Evolutionary conservation across 306 rosid species (phyloP).

Genomic region (Cicer pinnatifidum): DNA sequence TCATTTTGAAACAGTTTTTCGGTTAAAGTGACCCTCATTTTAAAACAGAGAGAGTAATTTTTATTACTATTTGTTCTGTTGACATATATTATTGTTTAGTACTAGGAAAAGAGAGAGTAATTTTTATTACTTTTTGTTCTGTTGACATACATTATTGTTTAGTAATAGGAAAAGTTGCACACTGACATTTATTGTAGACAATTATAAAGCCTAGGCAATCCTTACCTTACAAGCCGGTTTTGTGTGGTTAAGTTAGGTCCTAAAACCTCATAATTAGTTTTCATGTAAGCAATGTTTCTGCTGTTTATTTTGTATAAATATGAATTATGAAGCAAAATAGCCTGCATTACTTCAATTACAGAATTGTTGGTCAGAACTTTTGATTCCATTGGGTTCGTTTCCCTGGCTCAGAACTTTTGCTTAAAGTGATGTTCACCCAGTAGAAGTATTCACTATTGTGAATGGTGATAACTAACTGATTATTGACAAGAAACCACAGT

Average conservation of each 20-base stretch:
- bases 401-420: background rate
- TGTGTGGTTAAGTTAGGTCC: background rate
- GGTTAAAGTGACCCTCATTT: too few relatives aligned
- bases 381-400: slow-evolving; percentile 2
- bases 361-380: slow-evolving; percentile 11
- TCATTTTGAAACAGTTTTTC: too few relatives aligned
- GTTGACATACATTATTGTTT: background rate
- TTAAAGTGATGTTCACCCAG: background rate
- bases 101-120: background rate
- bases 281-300: background rate
- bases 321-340: slow-evolving; percentile 5
- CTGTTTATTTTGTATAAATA: background rate
- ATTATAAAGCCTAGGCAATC: background rate
- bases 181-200: background rate
- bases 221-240: background rate
- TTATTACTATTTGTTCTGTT: background rate
- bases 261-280: background rate
- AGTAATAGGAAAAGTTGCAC: background rate
- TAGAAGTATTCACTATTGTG: slow-evolving; percentile 3
- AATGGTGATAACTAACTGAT: background rate
- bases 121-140: background rate
- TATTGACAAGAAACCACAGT: background rate
- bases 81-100: background rate
- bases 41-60: background rate
- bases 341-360: slow-evolving; percentile 16